Evolutionary conservation across 2,329 filamentous ascomycete genomes (phyloP).

Genomic region (Aspergillus pseudoterreus): DNA sequence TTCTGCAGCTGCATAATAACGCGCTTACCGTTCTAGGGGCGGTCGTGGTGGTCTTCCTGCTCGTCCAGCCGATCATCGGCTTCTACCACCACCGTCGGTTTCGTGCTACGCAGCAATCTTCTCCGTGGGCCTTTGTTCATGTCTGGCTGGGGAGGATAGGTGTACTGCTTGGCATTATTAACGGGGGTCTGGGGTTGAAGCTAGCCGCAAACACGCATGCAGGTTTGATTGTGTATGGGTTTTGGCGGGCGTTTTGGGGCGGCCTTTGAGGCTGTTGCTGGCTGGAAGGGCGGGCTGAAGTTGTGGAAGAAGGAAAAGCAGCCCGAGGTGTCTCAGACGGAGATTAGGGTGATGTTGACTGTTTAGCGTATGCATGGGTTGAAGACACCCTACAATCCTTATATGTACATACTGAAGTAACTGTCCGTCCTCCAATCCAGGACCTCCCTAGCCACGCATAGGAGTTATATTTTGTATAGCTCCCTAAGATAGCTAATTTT

Average conservation of each 20-base stretch:
- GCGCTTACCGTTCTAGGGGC: conserved; percentile 27
- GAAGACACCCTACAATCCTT: too few relatives aligned
- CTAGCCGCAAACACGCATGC: conserved; percentile 34
- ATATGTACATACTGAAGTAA: too few relatives aligned
- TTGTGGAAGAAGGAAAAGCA: neutral
- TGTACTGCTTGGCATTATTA: conserved; percentile 49
- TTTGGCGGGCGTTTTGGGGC: conserved; percentile 8
- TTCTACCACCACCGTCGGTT: conserved; percentile 24
- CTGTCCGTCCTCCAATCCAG: too few relatives aligned
- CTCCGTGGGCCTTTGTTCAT: conserved; percentile 11
- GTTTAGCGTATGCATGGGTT: too few relatives aligned
- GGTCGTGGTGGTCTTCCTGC: conserved; percentile 23
- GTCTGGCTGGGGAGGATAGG: conserved; percentile 46
- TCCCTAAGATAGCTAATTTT: too few relatives aligned
- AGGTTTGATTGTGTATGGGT: conserved; percentile 12
- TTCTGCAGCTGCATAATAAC: conserved; percentile 17
- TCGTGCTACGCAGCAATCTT: conserved; percentile 12
- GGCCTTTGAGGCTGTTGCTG: neutral
- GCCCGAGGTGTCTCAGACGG: neutral
- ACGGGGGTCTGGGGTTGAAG: conserved; percentile 48
- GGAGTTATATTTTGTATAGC: too few relatives aligned
- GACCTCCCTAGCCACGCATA: too few relatives aligned
- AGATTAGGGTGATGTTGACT: neutral
- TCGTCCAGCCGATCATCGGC: conserved; percentile 28
- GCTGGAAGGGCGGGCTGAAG: neutral